A percentile compares a stretch with the other conserved stretches of the same genome.
Conservation (phyloP, 75 land plant species). For the Pinus tabuliformis region DNA sequence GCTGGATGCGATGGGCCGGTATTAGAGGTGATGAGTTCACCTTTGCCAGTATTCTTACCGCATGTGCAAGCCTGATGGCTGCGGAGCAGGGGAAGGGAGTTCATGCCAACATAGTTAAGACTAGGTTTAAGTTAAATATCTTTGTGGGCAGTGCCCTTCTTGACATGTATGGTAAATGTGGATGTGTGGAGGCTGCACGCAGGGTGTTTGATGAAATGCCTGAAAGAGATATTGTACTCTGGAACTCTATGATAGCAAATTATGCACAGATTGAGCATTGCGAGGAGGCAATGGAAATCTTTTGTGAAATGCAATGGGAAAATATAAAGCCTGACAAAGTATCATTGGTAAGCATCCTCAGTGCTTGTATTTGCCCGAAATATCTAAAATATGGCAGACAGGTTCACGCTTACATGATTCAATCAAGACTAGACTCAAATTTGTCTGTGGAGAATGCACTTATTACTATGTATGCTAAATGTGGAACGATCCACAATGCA, state of each 20-base stretch:
- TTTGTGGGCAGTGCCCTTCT: conserved; percentile 29
- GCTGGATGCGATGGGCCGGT: conserved; percentile 21
- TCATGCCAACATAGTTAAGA: conserved; percentile 26
- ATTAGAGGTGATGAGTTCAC: conserved; percentile 18
- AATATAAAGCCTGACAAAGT: conserved; percentile 18
- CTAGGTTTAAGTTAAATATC: conserved; percentile 8
- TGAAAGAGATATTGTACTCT: conserved; percentile 25
- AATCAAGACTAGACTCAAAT: conserved; percentile 17
- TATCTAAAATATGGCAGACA: conserved; percentile 31
- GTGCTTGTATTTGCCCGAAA: conserved; percentile 32
- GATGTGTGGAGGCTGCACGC: conserved; percentile 20
- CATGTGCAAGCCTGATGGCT: conserved; percentile 24
- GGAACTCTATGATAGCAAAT: conserved; percentile 33
- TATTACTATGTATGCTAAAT: conserved; percentile 16
- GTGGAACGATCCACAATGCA: conserved; percentile 30
- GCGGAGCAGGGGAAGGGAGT: conserved; percentile 32
- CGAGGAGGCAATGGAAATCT: conserved; percentile 27
- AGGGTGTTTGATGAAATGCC: conserved; percentile 26
- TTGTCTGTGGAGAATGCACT: conserved; percentile 25
- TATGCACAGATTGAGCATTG: conserved; percentile 35
- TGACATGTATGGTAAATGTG: conserved; percentile 52
- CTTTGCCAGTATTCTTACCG: conserved; percentile 23
- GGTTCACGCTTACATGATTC: conserved; percentile 21
- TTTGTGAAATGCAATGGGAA: conserved; percentile 15
- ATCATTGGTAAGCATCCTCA: conserved; percentile 19